Percentiles rank a stretch among this genome's conserved stretches.
These are phyloP conservation scores for Rhizoclosmatium globosum DNA, from an alignment of 192 early-diverging fungal genomes.

Conservation along the genomic window DNA sequence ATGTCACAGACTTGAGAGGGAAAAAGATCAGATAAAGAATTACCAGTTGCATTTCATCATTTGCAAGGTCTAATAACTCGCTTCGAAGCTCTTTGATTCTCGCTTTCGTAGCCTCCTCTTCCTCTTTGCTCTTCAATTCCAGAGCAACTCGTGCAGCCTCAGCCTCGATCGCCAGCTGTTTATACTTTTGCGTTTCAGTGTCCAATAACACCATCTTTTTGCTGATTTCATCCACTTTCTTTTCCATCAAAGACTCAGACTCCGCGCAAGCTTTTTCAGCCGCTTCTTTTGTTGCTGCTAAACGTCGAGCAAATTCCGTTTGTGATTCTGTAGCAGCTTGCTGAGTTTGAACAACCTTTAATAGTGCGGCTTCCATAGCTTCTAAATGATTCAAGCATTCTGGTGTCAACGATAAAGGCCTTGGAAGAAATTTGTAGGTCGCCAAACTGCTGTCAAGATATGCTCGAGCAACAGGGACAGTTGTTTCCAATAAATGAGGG, in stretches of 20 bases:
- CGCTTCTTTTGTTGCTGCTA: not conserved
- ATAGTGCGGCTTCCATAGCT: not conserved
- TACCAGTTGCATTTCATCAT: not conserved
- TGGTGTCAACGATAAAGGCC: not conserved
- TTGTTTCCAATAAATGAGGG: not conserved
- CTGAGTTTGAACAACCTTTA: not conserved
- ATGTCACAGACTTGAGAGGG: not conserved
- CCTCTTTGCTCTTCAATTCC: not conserved
- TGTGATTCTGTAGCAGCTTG: not conserved
- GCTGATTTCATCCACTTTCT: conserved; percentile 5
- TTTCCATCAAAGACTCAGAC: not conserved
- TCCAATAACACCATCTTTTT: not conserved
- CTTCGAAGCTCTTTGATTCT: not conserved
- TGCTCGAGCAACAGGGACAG: not conserved
- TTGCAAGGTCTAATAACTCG: not conserved
- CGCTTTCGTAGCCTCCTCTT: not conserved
- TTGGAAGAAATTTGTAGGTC: not conserved
- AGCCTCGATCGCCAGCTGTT: not conserved
- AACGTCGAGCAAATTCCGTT: not conserved
- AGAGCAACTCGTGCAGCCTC: not conserved
- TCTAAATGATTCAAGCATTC: conserved; percentile 3
- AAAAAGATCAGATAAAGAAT: not conserved
- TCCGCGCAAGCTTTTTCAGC: conserved; percentile 9
- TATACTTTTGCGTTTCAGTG: not conserved
- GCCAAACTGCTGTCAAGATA: not conserved